phyloP scores from a whole-genome alignment of 2,329 filamentous ascomycete species.

The Colletotrichum viniferum region DNA sequence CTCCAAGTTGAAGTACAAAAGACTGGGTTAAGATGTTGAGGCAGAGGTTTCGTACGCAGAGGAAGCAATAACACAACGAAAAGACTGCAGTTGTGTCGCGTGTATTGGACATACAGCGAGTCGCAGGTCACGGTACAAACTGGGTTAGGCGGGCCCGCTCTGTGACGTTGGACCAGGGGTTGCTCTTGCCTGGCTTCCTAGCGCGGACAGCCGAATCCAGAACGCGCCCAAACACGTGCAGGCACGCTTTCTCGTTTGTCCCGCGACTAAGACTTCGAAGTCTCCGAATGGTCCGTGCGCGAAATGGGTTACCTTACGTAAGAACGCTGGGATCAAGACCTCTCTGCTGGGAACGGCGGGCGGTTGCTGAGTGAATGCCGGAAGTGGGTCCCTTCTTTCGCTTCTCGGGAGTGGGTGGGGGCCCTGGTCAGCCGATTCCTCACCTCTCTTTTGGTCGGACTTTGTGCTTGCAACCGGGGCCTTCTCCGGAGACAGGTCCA shows the following conservation, averaged over 20 bases:
- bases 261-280: background rate
- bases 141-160: background rate
- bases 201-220: constrained; percentile 8
- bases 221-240: constrained; percentile 21
- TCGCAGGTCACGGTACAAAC: constrained; percentile 6
- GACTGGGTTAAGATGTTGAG: background rate
- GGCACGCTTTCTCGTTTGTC: constrained; percentile 7
- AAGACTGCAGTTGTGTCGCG: constrained; percentile 16
- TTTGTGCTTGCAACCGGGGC: constrained; percentile 14
- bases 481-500: constrained; percentile 14
- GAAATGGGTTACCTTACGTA: background rate
- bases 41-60: background rate
- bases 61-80: background rate
- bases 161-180: constrained; percentile 15
- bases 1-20: background rate
- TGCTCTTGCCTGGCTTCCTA: background rate
- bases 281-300: constrained; percentile 1
- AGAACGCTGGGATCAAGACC: background rate
- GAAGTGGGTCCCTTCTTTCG: constrained; percentile 8
- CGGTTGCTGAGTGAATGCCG: constrained; percentile 20
- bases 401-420: constrained; percentile 8
- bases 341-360: background rate
- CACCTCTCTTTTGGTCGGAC: constrained; percentile 4
- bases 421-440: constrained; percentile 9
- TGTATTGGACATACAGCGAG: background rate